phyloP scores from a whole-genome alignment of 2,329 filamentous ascomycete genomes.

The Epichloe coenophiala region DNA sequence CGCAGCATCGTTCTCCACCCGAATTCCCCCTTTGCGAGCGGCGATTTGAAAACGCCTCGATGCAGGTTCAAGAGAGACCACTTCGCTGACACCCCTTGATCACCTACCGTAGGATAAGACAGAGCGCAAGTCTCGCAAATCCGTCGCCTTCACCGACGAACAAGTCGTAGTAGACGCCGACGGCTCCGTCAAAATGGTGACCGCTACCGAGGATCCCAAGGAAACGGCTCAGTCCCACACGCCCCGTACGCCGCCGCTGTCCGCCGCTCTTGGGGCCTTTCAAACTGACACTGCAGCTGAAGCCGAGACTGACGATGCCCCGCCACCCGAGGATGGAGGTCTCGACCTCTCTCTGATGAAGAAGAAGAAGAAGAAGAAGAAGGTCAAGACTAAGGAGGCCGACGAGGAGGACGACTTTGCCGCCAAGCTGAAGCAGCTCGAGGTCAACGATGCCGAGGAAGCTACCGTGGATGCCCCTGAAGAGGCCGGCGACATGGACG shows the following conservation, averaged over 20 bases:
- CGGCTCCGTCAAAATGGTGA: constrained; percentile 67
- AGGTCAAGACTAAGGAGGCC: constrained; percentile 41
- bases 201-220: constrained; percentile 62
- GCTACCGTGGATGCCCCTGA: constrained; percentile 32
- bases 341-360: constrained; percentile 55
- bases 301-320: constrained; percentile 31
- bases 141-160: constrained; percentile 84
- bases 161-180: constrained; percentile 79
- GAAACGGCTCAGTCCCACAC: constrained; percentile 71
- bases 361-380: constrained; percentile 91
- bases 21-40: neutral
- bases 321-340: constrained; percentile 36
- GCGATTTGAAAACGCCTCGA: neutral
- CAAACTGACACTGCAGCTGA: constrained; percentile 32
- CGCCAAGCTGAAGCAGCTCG: constrained; percentile 47
- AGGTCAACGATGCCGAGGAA: constrained; percentile 53
- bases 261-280: constrained; percentile 39
- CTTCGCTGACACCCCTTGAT: neutral
- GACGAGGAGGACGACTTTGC: constrained; percentile 51
- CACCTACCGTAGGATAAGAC: constrained; percentile 11
- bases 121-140: constrained; percentile 72
- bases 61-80: neutral
- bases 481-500: constrained; percentile 64
- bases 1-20: neutral
- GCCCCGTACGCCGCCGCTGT: constrained; percentile 48